A percentile compares a stretch with the other conserved stretches of the same genome.
These are phyloP conservation scores for Phycomyces blakesleeanus DNA, from an alignment of 192 early-diverging fungal species.

Conservation along the genomic window DNA sequence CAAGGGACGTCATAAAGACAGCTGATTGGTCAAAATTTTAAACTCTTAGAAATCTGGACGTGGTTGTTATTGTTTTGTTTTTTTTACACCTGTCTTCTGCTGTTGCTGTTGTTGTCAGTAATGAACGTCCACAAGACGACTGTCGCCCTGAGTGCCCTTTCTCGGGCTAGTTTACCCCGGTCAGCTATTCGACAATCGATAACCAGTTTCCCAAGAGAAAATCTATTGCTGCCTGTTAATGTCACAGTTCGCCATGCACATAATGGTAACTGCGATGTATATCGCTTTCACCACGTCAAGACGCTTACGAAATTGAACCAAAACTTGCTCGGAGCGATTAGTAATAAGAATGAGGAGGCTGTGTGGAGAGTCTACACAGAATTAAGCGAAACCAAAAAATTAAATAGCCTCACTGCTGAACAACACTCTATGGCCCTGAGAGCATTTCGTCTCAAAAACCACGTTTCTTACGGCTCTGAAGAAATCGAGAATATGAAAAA, in stretches of 20 bases:
- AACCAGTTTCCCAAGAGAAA: too few species aligned
- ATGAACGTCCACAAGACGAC: too few species aligned
- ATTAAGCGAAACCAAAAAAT: constrained; percentile 16
- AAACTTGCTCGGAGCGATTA: constrained; percentile 20
- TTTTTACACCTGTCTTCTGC: too few species aligned
- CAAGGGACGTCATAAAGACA: not conserved
- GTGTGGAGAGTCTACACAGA: constrained; percentile 31
- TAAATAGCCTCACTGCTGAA: constrained; percentile 18
- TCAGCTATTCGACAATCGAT: too few species aligned
- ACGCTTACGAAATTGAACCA: not conserved
- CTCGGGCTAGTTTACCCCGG: too few species aligned
- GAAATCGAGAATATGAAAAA: constrained; percentile 23
- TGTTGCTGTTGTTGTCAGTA: too few species aligned
- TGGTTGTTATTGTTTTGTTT: constrained; percentile 1
- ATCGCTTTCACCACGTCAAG: constrained; percentile 7
- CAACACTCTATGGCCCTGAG: constrained; percentile 30
- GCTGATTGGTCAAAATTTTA: not conserved
- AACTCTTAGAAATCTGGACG: constrained; percentile 1
- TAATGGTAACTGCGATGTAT: constrained; percentile 3
- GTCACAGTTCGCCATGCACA: constrained; percentile 9
- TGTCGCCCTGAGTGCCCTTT: too few species aligned
- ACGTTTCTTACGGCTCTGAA: constrained; percentile 11
- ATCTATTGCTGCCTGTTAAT: not conserved
- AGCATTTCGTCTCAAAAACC: constrained; percentile 22
- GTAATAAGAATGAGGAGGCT: constrained; percentile 16